These are phyloP conservation scores for Pyracantha coccinea DNA, from an alignment of 331 rosid genomes.

Conservation along the genomic window DNA sequence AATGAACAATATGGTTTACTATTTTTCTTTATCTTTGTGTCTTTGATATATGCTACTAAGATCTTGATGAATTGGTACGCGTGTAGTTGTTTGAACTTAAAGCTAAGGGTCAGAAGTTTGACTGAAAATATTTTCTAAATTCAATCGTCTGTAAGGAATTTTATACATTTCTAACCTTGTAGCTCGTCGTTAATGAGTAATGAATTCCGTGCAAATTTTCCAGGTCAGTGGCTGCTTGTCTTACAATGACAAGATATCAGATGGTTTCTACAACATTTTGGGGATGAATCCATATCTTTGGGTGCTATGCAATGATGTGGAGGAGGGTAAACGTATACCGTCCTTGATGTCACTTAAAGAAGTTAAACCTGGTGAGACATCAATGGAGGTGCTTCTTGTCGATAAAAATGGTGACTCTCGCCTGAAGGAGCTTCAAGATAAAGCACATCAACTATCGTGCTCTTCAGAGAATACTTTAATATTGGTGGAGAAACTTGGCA, in stretches of 20 bases:
- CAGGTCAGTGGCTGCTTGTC: constrained; percentile 95
- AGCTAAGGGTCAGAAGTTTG: neutral
- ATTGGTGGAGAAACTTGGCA: constrained; percentile 81
- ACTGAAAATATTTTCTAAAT: neutral
- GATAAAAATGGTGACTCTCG: constrained; percentile 67
- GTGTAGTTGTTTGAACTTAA: neutral
- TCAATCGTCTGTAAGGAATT: neutral
- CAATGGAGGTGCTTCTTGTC: constrained; percentile 83
- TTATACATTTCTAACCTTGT: neutral
- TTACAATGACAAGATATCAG: constrained; percentile 82
- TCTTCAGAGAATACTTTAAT: constrained; percentile 59
- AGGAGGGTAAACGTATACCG: constrained; percentile 60
- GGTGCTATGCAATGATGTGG: constrained; percentile 80
- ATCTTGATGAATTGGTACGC: neutral
- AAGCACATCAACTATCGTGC: constrained; percentile 70
- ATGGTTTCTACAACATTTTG: constrained; percentile 86
- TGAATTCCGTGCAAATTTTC: constrained; percentile 1
- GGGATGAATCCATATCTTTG: constrained; percentile 98
- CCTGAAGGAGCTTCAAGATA: constrained; percentile 79
- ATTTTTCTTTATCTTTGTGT: neutral
- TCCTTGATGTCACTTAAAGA: constrained; percentile 61
- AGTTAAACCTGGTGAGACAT: constrained; percentile 52
- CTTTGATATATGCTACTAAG: neutral
- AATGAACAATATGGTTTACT: too few species aligned
- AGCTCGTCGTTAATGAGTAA: neutral